phyloP scores from a whole-genome alignment of 495 filamentous ascomycete genomes.

The Delitschia confertaspora region DNA sequence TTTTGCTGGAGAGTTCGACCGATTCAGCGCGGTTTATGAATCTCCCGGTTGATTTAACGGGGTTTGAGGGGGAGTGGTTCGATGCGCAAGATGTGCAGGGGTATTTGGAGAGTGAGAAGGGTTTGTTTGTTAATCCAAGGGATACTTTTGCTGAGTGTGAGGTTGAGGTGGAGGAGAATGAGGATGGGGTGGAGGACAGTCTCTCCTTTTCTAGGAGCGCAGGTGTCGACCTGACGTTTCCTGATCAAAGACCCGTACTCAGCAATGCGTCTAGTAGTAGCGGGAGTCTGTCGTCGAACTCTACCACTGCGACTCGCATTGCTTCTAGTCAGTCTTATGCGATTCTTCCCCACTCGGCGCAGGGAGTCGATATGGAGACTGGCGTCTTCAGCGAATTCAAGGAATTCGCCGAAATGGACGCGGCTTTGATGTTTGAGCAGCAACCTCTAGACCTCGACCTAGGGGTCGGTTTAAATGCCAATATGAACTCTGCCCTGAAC shows the following conservation, averaged over 20 bases:
- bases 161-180: slow-evolving; percentile 24
- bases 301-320: neutral
- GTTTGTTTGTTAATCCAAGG: slow-evolving; percentile 46
- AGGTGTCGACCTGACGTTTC: neutral
- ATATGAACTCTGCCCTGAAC: slow-evolving; percentile 1
- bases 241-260: slow-evolving; percentile 4
- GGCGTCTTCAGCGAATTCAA: neutral
- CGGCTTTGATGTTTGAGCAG: slow-evolving; percentile 14
- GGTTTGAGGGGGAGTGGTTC: slow-evolving; percentile 59
- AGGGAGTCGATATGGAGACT: slow-evolving; percentile 20
- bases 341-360: slow-evolving; percentile 18
- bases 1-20: slow-evolving; percentile 32
- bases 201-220: slow-evolving; percentile 18
- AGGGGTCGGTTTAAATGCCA: slow-evolving; percentile 11
- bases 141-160: slow-evolving; percentile 47
- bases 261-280: slow-evolving; percentile 7
- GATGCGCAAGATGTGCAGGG: slow-evolving; percentile 64
- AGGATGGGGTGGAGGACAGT: neutral
- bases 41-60: slow-evolving; percentile 23
- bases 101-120: slow-evolving; percentile 50
- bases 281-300: neutral
- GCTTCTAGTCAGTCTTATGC: slow-evolving; percentile 5
- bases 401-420: slow-evolving; percentile 6
- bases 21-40: slow-evolving; percentile 21
- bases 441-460: slow-evolving; percentile 24